Conservation (phyloP, 805 yeast genomes). For the Komagataella phaffii region DNA sequence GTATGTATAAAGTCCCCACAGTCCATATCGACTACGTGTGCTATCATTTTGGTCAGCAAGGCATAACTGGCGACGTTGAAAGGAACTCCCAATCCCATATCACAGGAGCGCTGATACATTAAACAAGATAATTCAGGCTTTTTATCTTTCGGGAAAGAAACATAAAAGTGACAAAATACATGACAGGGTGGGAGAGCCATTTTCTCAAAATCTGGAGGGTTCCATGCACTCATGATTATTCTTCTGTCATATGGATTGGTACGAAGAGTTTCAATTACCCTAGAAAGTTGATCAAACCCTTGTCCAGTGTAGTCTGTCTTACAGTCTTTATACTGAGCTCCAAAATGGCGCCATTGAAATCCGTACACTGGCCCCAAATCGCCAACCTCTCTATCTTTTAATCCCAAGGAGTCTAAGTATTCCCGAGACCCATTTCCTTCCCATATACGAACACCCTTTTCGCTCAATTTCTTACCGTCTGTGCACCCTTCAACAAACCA, state of each 20-base stretch:
- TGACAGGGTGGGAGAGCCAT: constrained; percentile 99
- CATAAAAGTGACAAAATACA: constrained; percentile 91
- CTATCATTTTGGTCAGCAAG: constrained; percentile 83
- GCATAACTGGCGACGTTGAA: constrained; percentile 97
- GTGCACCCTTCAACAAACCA: constrained; percentile 93
- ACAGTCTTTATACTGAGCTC: constrained; percentile 82
- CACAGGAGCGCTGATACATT: constrained; percentile 95
- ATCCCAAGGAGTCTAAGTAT: constrained; percentile 73
- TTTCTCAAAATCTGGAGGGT: constrained; percentile 82
- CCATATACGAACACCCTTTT: constrained; percentile 93
- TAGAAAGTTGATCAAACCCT: constrained; percentile 83
- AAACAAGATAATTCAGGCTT: constrained; percentile 73
- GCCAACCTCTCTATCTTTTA: constrained; percentile 72
- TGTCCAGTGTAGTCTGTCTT: constrained; percentile 77
- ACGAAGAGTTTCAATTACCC: constrained; percentile 66
- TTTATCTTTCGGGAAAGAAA: constrained; percentile 53
- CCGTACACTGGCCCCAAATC: constrained; percentile 98
- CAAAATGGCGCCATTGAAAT: constrained; percentile 98
- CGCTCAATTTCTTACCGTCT: constrained; percentile 67
- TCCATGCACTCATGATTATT: constrained; percentile 95
- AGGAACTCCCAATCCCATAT: constrained; percentile 99
- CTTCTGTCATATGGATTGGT: constrained; percentile 91
- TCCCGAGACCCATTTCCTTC: constrained; percentile 97
- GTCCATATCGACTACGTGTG: constrained; percentile 88
- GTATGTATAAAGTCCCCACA: constrained; percentile 94